Base-by-base conservation (phyloP, 257 asterid species). In the Agastache rugosa region DNA sequence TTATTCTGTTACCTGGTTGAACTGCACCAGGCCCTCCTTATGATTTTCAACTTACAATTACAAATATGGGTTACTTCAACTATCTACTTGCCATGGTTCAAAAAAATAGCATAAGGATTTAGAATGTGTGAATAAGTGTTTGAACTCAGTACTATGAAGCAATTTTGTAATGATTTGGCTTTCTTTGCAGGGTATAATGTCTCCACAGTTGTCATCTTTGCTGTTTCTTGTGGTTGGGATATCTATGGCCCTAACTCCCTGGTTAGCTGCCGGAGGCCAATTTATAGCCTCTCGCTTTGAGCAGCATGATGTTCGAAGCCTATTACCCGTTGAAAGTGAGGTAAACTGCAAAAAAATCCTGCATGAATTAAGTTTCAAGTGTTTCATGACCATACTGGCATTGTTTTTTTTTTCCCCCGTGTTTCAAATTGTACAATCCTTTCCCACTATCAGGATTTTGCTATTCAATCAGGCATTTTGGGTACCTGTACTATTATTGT, bases 221-320 rank as follows among this genome's bases (percentile, higher is more conserved):
- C 84, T 95, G 71, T 95, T 92, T 87, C 99, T 95, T 37, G 98
- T 95, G 76, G 99, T 95, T 63, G 99, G 99, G 47, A 78, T 95
- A 77, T 95, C 99, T 41, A 95, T 95, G 99, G 99, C 99, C 61
- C 80, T 95, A 70, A 95, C 99, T 53, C 99, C 99, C 27, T 95
- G 87, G 87, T 80, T 95, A 83, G 99, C 99, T 73, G 99, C 99
- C 73, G 99, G 98, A 78, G 99, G 99, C 80, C 99, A 95, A 80
- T 77, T 95, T 67, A 84, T 95, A 84, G 99, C 99, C 72, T 92
- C 99, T 81, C 96, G 92, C 56, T 95, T 95, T 85, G 98, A 92
- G 85, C 91, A 85, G 75, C 97, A 95, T 48, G 99, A 95, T 86
- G 99, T 95, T 79, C 92, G 99, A 34, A 92, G 94, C 83, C 86